phyloP scores from a whole-genome alignment of 352 stramenopile species.

The Globisporangium yorkense region DNA sequence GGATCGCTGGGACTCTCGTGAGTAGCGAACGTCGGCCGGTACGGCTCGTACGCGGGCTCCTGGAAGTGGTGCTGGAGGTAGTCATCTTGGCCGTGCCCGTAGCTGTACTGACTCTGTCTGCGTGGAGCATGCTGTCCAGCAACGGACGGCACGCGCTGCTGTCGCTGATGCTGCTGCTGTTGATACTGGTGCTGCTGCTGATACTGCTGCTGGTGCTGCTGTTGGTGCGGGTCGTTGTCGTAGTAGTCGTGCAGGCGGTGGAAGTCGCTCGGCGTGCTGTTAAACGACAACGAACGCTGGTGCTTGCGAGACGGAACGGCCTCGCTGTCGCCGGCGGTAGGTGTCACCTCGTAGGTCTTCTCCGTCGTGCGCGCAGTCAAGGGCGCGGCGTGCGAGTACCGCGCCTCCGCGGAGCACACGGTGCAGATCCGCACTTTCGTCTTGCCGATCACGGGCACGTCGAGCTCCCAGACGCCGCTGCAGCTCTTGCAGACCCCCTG shows the following conservation, averaged over 20 bases:
- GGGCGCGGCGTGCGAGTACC: slow-evolving; percentile 42
- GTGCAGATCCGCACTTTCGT: slow-evolving; percentile 83
- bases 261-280: slow-evolving; percentile 1
- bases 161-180: slow-evolving; percentile 1
- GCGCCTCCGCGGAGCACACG: slow-evolving; percentile 68
- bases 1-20: slow-evolving; percentile 18
- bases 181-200: slow-evolving; percentile 9
- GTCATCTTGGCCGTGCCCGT: not conserved
- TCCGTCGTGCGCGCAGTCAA: slow-evolving; percentile 2
- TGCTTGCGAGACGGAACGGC: slow-evolving; percentile 14
- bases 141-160: not conserved
- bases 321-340: slow-evolving; percentile 11
- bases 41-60: slow-evolving; percentile 1
- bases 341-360: not conserved
- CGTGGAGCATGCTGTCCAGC: slow-evolving; percentile 9
- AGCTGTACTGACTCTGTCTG: not conserved
- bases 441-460: slow-evolving; percentile 69
- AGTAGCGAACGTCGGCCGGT: slow-evolving; percentile 1
- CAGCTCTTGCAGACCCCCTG: slow-evolving; percentile 72
- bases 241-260: slow-evolving; percentile 9
- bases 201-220: slow-evolving; percentile 7
- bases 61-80: slow-evolving; percentile 2
- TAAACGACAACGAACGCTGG: slow-evolving; percentile 1
- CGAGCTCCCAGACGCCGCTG: slow-evolving; percentile 74
- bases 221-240: not conserved